Base-by-base conservation (phyloP, 106 monocot species). In the Dendrobium nobile region DNA sequence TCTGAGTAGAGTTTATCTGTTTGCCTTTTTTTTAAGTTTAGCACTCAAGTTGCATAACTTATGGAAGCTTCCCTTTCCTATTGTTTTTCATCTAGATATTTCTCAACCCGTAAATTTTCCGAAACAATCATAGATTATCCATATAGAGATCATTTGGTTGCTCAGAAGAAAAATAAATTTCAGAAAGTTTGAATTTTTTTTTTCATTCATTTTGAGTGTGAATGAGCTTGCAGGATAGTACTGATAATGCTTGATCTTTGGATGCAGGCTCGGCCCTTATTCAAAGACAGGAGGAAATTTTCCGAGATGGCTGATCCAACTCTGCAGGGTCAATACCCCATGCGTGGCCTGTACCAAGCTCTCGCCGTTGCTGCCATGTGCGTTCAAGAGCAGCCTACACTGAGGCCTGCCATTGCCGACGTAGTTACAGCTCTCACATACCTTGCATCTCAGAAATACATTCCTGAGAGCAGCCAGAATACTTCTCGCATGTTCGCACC, bases 321-420 rank as follows among this genome's bases (percentile, higher is more conserved):
- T 70, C 85, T 85, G 26, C 70, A 82, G 40, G 85, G 85, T 2
- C 54, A 79, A 20, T 85, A 78, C 33, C 85, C 85, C 26, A 18
- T 51, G 26, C 77, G 85, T 16, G 81, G 81, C 5, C 48, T 85
- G 31, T 82, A 81, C 28, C 85, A 85, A 51, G 85, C 85, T 27
- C 81, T 85, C 41, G 85, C 85, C 42, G 82, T 85, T 4, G 85
- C 85, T 59, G 85, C 85, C 26, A 85, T 85, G 85, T 85, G 85
- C 22, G 85, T 85, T 11, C 85, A 82, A 40, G 85, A 85, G 41
- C 79, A 85, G 20, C 85, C 85, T 37, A 74, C 64, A 0, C 9
- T 79, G 64, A 78, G 85, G 78, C 85, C 85, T n/a, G 22, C 75
- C 18, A 82, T 85, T 13, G 85, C 85, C 16, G 85, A 85, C 47